Conservation (phyloP, 306 rosid genomes). For the Prunus persica region Prunus_persica_NCBIv2 NC_034012.1:3757001-3757500, state of each 20-base stretch:
- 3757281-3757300: slow-evolving; percentile 48
- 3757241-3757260: slow-evolving; percentile 45
- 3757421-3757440: too few species aligned
- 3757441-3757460: too few species aligned
- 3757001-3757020: slow-evolving; percentile 15
- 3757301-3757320: neutral
- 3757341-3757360: too few species aligned
- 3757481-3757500: too few species aligned
- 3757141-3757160: slow-evolving; percentile 17
- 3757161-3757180: slow-evolving; percentile 23
- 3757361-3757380: too few species aligned
- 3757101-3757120: slow-evolving; percentile 4
- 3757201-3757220: slow-evolving; percentile 31
- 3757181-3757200: slow-evolving; percentile 18
- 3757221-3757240: slow-evolving; percentile 21
- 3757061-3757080: slow-evolving; percentile 19
- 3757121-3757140: slow-evolving; percentile 26
- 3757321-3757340: too few species aligned
- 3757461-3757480: too few species aligned
- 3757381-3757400: too few species aligned
- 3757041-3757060: slow-evolving; percentile 17
- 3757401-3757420: too few species aligned
- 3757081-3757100: slow-evolving; percentile 22
- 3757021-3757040: slow-evolving; percentile 17
- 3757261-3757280: slow-evolving; percentile 57